These are phyloP conservation scores for Ganoderma multipileum DNA, from an alignment of 1,284 basidiomycete genomes.

Conservation along the genomic window DNA sequence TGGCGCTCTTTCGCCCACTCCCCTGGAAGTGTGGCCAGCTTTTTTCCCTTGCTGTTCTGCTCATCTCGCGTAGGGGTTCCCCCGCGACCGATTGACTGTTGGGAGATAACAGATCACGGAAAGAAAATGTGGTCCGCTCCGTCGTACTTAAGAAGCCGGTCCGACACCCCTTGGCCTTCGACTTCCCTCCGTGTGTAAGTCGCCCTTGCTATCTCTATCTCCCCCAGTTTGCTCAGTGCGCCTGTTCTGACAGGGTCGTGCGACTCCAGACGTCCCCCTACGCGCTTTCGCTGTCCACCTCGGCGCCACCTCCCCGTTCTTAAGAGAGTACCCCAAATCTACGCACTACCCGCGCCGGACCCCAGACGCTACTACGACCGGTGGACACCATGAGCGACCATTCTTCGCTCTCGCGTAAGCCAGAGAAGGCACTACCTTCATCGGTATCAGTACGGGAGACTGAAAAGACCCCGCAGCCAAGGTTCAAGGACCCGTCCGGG, in stretches of 20 bases:
- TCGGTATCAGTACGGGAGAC: neutral
- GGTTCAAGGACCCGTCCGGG: conserved; percentile 8
- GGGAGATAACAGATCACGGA: neutral
- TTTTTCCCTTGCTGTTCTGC: neutral
- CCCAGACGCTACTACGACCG: neutral
- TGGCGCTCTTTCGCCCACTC: neutral
- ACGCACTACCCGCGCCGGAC: neutral
- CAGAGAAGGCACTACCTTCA: neutral
- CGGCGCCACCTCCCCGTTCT: neutral
- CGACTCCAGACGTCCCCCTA: neutral
- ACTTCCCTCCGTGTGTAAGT: neutral
- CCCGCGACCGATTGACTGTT: neutral
- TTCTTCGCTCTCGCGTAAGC: neutral
- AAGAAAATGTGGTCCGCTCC: neutral
- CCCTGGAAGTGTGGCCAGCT: neutral
- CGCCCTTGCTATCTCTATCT: neutral
- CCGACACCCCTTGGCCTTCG: neutral
- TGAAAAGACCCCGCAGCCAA: neutral
- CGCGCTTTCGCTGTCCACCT: neutral
- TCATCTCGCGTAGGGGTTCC: neutral
- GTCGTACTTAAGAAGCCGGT: conserved; percentile 4
- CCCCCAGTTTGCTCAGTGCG: neutral
- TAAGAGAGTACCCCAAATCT: neutral
- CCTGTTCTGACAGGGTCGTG: conserved; percentile 3
- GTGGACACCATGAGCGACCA: neutral